Conservation (phyloP, 257 asterid species). For the Thymus mandschuricus region DNA sequence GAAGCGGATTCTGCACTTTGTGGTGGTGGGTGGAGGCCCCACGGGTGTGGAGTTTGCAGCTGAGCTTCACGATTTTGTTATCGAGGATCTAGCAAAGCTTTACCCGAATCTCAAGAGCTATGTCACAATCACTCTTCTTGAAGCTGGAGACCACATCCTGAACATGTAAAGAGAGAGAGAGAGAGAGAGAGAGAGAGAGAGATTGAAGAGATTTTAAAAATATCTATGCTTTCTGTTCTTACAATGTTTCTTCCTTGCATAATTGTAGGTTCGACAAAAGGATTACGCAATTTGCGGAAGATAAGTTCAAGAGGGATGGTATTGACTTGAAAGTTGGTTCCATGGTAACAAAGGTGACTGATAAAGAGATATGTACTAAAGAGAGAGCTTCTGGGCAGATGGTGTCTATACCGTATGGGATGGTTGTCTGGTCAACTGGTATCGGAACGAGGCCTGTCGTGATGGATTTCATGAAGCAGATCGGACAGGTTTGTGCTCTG, state of each 20-base stretch:
- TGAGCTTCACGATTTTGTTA: constrained; percentile 88
- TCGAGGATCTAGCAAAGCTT: constrained; percentile 67
- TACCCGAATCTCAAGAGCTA: constrained; percentile 66
- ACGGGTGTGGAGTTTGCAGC: constrained; percentile 94
- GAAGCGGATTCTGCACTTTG: constrained; percentile 80
- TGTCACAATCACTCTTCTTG: constrained; percentile 81
- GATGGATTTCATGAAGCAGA: constrained; percentile 94
- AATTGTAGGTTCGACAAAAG: constrained; percentile 89
- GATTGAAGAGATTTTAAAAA: background rate
- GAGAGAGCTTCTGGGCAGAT: constrained; percentile 57
- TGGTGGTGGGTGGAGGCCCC: constrained; percentile 96
- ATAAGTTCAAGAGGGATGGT: constrained; percentile 80
- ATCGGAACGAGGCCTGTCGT: constrained; percentile 91
- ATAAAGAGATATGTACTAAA: constrained; percentile 68
- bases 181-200: too few species aligned
- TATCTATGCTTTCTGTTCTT: background rate
- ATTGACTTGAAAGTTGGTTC: constrained; percentile 80
- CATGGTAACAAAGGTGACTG: constrained; percentile 82
- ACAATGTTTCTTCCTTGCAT: background rate
- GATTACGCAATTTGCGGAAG: constrained; percentile 83
- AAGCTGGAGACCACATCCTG: constrained; percentile 85
- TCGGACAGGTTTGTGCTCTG: constrained; percentile 73
- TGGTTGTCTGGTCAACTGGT: constrained; percentile 99
- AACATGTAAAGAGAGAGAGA: constrained; percentile 64
- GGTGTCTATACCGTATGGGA: constrained; percentile 74